A percentile compares a stretch with the other conserved stretches of the same genome.
Conservation (phyloP, 73 alveolate species). For the Uronychia setigera region DNA sequence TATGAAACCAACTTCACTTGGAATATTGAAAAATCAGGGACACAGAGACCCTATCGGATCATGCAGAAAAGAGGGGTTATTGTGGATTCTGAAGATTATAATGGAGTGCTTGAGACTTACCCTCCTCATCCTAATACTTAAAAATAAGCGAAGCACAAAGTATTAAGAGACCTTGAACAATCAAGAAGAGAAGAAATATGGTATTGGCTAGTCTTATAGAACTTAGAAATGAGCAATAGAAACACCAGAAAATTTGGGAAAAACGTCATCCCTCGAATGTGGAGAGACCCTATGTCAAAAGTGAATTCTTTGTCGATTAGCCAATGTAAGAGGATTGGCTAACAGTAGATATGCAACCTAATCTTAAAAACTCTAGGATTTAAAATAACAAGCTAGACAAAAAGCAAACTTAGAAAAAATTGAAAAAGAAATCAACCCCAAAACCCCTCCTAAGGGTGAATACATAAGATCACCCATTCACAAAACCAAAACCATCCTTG, state of each 20-base stretch:
- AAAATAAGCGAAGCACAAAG: background rate
- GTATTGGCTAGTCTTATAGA: background rate
- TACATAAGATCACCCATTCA: no score
- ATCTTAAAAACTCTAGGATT: background rate
- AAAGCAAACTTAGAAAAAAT: background rate
- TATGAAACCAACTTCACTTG: constrained; percentile 80
- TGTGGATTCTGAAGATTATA: constrained; percentile 85
- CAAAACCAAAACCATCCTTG: no score
- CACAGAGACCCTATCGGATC: constrained; percentile 76
- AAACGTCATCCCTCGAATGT: background rate
- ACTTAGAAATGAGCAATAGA: background rate
- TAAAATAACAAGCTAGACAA: background rate
- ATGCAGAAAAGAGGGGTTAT: constrained; percentile 87
- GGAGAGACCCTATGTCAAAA: background rate
- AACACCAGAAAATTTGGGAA: background rate
- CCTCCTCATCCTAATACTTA: constrained; percentile 75
- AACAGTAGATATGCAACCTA: background rate
- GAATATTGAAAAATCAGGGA: constrained; percentile 87
- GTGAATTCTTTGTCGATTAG: background rate
- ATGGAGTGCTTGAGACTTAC: constrained; percentile 75
- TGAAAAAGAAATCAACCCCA: no score
- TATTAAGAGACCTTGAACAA: background rate
- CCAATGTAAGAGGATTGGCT: background rate
- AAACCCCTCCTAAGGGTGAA: no score
- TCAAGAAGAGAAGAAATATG: background rate